Percentiles rank a stretch among this genome's conserved stretches.
These are phyloP conservation scores for Psidium guajava DNA, from an alignment of 345 rosid species.

Conservation along the genomic window DNA sequence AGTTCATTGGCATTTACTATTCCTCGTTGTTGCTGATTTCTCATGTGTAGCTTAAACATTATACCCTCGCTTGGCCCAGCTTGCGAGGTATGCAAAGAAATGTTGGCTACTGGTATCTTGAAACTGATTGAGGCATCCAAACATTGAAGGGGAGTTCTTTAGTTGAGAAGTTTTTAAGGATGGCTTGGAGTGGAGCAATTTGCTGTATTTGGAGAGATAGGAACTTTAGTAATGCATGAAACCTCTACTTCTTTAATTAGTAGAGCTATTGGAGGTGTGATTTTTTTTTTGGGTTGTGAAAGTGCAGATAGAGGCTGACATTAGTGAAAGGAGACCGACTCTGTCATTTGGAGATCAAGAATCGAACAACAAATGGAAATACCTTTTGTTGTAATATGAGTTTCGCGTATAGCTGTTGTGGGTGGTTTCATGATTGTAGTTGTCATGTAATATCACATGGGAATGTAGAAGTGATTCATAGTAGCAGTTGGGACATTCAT, in stretches of 20 bases:
- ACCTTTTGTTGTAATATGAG: neutral
- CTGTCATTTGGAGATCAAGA: neutral
- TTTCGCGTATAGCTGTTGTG: neutral
- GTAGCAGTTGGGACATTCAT: neutral
- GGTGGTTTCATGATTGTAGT: neutral
- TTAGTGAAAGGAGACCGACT: neutral
- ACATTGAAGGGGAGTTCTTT: neutral
- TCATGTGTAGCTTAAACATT: neutral
- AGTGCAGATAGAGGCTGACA: neutral
- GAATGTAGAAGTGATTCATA: neutral
- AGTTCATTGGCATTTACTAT: no score
- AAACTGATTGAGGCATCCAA: neutral
- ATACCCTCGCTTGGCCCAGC: neutral
- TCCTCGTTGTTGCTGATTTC: neutral
- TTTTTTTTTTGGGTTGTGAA: neutral
- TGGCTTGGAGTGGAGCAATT: neutral
- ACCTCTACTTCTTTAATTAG: neutral
- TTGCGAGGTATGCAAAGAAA: neutral
- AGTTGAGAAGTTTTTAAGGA: neutral
- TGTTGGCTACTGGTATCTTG: neutral
- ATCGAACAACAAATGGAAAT: neutral
- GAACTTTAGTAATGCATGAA: neutral
- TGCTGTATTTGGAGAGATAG: neutral
- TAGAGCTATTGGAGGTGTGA: neutral
- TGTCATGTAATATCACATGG: neutral